Evolutionary conservation across 202 grass and related monocot genomes (phyloP).

Genomic region (Elaeis oleifera): DNA sequence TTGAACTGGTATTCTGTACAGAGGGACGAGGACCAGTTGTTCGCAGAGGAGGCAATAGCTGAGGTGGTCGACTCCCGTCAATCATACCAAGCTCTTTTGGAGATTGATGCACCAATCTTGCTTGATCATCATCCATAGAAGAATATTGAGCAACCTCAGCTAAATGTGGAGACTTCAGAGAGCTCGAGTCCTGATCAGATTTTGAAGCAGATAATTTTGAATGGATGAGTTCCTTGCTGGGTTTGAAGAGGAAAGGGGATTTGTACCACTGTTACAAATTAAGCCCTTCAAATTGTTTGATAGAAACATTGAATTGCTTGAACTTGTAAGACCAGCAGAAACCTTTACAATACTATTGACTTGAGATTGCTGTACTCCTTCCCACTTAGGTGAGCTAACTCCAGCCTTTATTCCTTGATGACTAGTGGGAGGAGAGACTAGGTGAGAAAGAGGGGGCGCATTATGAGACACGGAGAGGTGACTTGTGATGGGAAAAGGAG

Average conservation of each 20-base stretch:
- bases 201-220: constrained; percentile 38
- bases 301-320: constrained; percentile 30
- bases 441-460: constrained; percentile 31
- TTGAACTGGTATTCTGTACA: constrained; percentile 29
- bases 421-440: constrained; percentile 38
- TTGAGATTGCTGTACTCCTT: constrained; percentile 36
- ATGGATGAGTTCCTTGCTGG: constrained; percentile 33
- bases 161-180: constrained; percentile 18
- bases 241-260: constrained; percentile 37
- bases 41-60: constrained; percentile 30
- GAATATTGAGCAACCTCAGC: constrained; percentile 9
- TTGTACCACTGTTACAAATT: constrained; percentile 22
- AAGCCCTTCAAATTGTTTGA: constrained; percentile 38
- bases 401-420: constrained; percentile 37
- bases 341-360: constrained; percentile 29
- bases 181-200: constrained; percentile 47
- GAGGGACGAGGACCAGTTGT: constrained; percentile 24
- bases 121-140: background rate
- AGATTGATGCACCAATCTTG: constrained; percentile 10
- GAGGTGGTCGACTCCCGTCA: constrained; percentile 41
- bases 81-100: constrained; percentile 32
- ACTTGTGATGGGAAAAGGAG: constrained; percentile 25
- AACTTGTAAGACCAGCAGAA: constrained; percentile 20
- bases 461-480: constrained; percentile 29
- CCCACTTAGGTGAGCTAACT: constrained; percentile 33